Evolutionary conservation across 1,284 basidiomycete genomes (phyloP), one percentile per base, ranked within the genome.

Genomic region (Ustilago curta): DNA sequence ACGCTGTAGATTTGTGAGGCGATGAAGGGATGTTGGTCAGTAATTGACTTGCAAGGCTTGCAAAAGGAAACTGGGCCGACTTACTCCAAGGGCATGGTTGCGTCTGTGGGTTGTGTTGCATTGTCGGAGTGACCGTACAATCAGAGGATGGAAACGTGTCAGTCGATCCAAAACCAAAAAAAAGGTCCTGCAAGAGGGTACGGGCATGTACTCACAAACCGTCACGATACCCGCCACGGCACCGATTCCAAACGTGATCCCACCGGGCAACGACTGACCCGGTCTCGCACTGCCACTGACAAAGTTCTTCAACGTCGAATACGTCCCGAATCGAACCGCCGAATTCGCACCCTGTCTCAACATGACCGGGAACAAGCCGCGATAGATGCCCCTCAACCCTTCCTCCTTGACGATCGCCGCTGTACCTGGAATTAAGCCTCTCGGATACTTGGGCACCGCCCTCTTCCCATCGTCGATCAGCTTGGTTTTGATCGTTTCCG

Each of bases 401-500:
- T 98, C 94, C 83, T 94, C 90, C 42, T 88, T 88, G 21, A 98
- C 88, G 65, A 98, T 98, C 18, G 89, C 88, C 12, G 87, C 84
- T 0, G 95, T 93, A 21, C 95, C 97, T 76, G 97, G 93, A 6
- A 94, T 82, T 29, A 97, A 87, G n/a, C 95, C 95, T 44, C 90
- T 90, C 4, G 80, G 80, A 85, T 93, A 98, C 79, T 91, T 90
- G 3, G 95, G 95, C 70, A 90, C 88, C 0, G 91, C 89, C 21
- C 91, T 90, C 85, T 95, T 94, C 5, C 93, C 91, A 80, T 98
- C 96, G 83, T 96, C 95, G 73, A 99, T 96, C 71, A 98, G 90
- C 85, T 98, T 98, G n/a, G 96, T 99, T 94, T 99, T 99, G 88
- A 99, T 97, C 0, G 96, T 98, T 86, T 99, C 96, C 8, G 93